These are phyloP conservation scores for Komagataella phaffii DNA, from an alignment of 805 yeast species.

Conservation along the genomic window DNA sequence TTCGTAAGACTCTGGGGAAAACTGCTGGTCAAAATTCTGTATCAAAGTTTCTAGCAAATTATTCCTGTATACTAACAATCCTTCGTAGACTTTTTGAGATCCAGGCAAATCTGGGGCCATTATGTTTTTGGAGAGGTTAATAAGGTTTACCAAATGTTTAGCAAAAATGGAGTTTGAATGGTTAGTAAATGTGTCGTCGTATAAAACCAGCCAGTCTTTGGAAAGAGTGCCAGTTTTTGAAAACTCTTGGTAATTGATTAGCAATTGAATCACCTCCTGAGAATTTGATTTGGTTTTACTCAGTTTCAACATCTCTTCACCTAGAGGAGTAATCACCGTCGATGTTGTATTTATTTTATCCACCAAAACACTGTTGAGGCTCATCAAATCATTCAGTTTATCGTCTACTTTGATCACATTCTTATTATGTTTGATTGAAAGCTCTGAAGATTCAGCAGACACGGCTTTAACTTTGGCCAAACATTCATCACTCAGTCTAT, in stretches of 20 bases:
- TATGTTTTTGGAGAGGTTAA: background rate
- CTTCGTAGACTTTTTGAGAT: background rate
- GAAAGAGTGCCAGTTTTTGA: constrained; percentile 38
- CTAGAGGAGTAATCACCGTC: constrained; percentile 51
- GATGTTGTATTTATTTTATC: constrained; percentile 41
- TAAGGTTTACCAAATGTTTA: background rate
- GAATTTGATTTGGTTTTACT: constrained; percentile 67
- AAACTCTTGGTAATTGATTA: constrained; percentile 68
- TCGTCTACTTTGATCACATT: constrained; percentile 31
- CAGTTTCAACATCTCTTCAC: constrained; percentile 51
- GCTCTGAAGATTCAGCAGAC: constrained; percentile 6
- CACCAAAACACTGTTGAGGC: constrained; percentile 21
- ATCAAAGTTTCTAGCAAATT: background rate
- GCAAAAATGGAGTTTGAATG: background rate
- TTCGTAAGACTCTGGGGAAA: background rate
- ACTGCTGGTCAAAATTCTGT: background rate
- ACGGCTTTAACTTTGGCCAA: constrained; percentile 13
- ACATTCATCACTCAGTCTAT: constrained; percentile 46
- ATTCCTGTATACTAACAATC: background rate
- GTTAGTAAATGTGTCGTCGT: background rate
- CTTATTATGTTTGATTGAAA: constrained; percentile 54
- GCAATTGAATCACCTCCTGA: constrained; percentile 54
- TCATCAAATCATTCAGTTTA: constrained; percentile 20
- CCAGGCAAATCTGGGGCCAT: background rate
- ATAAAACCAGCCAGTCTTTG: constrained; percentile 19